Conservation (phyloP, 208 protist species). For the Phytomonas sp. region DNA sequence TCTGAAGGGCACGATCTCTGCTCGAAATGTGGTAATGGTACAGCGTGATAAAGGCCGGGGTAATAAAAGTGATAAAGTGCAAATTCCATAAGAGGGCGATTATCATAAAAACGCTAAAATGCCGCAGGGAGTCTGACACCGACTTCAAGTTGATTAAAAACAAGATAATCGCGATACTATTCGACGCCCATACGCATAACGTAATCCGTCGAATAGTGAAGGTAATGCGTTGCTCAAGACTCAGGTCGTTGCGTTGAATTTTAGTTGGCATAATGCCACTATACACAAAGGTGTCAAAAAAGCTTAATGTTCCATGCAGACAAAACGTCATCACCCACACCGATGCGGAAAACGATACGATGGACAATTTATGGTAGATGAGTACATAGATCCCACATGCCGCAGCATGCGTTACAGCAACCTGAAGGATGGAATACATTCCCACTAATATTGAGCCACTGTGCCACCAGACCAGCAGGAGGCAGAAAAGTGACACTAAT, state of each 20-base stretch:
- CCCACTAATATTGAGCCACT: conserved; percentile 26
- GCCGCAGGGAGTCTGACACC: conserved; percentile 28
- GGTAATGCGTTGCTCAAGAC: conserved; percentile 49
- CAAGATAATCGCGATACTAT: conserved; percentile 39
- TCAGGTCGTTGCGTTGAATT: conserved; percentile 47
- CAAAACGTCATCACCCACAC: conserved; percentile 47
- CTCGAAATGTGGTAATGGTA: conserved; percentile 55
- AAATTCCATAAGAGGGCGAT: conserved; percentile 47
- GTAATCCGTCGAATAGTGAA: conserved; percentile 37
- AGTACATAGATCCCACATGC: conserved; percentile 29
- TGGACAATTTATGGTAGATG: conserved; percentile 27
- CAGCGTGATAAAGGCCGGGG: conserved; percentile 35
- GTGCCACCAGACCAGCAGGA: conserved; percentile 30
- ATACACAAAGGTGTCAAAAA: conserved; percentile 60
- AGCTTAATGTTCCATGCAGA: conserved; percentile 48
- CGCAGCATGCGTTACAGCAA: conserved; percentile 30
- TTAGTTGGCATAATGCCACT: conserved; percentile 52
- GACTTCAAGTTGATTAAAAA: conserved; percentile 50
- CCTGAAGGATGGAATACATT: conserved; percentile 23
- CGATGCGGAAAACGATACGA: conserved; percentile 32
- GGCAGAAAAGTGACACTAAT: conserved; percentile 25
- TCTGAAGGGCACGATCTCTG: conserved; percentile 36
- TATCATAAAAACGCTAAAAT: conserved; percentile 59
- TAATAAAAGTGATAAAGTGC: conserved; percentile 34
- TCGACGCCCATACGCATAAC: conserved; percentile 30